These are phyloP conservation scores for Stemphylium beticola DNA, from an alignment of 2,329 filamentous ascomycete species.

Conservation along the genomic window DNA sequence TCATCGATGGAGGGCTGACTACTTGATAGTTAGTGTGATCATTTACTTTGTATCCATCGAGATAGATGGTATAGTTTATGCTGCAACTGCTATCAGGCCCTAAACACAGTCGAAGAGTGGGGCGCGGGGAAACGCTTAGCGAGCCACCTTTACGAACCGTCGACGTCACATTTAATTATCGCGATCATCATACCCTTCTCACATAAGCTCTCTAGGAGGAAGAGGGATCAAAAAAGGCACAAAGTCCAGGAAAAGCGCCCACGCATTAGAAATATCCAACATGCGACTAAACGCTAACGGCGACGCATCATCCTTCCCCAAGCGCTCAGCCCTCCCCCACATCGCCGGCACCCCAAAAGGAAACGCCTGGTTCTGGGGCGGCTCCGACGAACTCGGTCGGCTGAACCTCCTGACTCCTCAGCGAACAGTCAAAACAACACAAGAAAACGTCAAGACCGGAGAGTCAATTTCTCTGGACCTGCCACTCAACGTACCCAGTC, in stretches of 20 bases:
- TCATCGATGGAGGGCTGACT: slow-evolving; percentile 43
- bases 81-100: neutral
- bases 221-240: neutral
- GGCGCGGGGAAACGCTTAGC: neutral
- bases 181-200: neutral
- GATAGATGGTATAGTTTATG: neutral
- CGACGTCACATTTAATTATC: slow-evolving; percentile 6
- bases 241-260: too few species aligned
- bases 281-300: slow-evolving; percentile 31
- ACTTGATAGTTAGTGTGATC: neutral
- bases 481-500: slow-evolving; percentile 60
- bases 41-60: too few species aligned
- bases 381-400: slow-evolving; percentile 57
- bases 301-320: slow-evolving; percentile 28
- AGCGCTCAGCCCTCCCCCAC: slow-evolving; percentile 26
- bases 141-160: neutral
- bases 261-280: neutral
- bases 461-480: slow-evolving; percentile 63
- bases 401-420: slow-evolving; percentile 66
- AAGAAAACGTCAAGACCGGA: slow-evolving; percentile 60
- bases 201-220: too few species aligned
- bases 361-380: slow-evolving; percentile 35
- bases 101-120: neutral
- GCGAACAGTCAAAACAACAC: slow-evolving; percentile 59
- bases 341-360: slow-evolving; percentile 29